Base-by-base conservation (phyloP, 2,329 filamentous ascomycete genomes). In the Fusarium sp. region DNA sequence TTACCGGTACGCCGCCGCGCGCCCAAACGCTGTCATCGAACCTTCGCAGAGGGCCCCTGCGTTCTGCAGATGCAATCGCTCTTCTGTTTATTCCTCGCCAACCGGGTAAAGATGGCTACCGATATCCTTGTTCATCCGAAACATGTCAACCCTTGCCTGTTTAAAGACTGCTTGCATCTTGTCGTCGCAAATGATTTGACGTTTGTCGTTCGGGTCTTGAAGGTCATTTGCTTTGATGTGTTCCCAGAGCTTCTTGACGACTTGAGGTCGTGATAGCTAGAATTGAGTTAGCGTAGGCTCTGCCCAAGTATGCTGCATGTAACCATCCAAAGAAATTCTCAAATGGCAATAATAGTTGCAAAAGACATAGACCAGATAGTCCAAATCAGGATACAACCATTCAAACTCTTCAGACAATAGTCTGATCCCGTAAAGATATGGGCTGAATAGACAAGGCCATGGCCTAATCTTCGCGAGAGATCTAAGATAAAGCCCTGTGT, bases 121-220 rank as follows among this genome's bases (percentile, higher is more conserved):
- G 16, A 98, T 90, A 21, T 97, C 90, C 86, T 98, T 98, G 86
- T 97, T 98, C 96, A 99, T 98, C 76, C 94, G 95, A 83, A 99
- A 99, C 96, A 99, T 99, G 83, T 98, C 94, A 56, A 99, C 93
- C 79, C 90, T 93, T 78, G 95, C 90, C 79, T 93, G 89, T 82
- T 97, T 97, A 86, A 99, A 99, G 12, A 99, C 93, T 11, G 93
- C 93, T 69, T 94, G 91, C 92, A 99, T 93, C 76, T 90, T 91
- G 30, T 97, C 94, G 82, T 99, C 96, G 84, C 96, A 99, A 33
- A 90, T 86, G 72, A 99, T 99, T 76, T 97, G 94, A 28, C 96
- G 93, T 82, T 95, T 96, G 85, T 99, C 96, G 73, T 82, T 90
- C 1, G 95, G 96, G 76, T 98, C 95, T 82, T 99, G 96, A 10